Conservation (phyloP, 495 filamentous ascomycete species). For the Penicillium flavigenum region DNA sequence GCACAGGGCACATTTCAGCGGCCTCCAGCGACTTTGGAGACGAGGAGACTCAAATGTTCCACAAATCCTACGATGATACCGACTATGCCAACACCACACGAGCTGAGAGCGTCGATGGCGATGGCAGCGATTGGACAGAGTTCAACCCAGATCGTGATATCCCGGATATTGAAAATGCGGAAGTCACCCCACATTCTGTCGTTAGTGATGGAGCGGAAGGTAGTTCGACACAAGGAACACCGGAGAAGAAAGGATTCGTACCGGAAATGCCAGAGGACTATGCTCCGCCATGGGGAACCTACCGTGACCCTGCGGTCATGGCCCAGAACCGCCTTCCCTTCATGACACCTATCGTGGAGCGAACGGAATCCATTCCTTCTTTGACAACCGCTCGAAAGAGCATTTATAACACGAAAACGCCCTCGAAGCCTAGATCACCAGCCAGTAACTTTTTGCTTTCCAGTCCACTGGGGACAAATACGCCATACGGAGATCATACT, state of each 20-base stretch:
- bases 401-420: slow-evolving; percentile 69
- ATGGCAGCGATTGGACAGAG: slow-evolving; percentile 71
- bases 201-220: slow-evolving; percentile 26
- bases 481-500: slow-evolving; percentile 32
- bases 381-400: slow-evolving; percentile 55
- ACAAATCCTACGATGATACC: slow-evolving; percentile 42
- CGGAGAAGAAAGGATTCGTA: slow-evolving; percentile 52
- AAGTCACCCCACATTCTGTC: slow-evolving; percentile 33
- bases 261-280: slow-evolving; percentile 84
- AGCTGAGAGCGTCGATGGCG: slow-evolving; percentile 58
- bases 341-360: slow-evolving; percentile 98
- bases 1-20: slow-evolving; percentile 63
- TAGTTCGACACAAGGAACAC: slow-evolving; percentile 24
- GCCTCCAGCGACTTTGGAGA: slow-evolving; percentile 65
- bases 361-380: slow-evolving; percentile 78
- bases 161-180: slow-evolving; percentile 43
- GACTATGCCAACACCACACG: slow-evolving; percentile 47
- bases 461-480: slow-evolving; percentile 30
- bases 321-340: slow-evolving; percentile 89
- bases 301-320: slow-evolving; percentile 69
- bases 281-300: slow-evolving; percentile 68
- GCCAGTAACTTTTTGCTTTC: slow-evolving; percentile 33
- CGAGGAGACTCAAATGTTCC: slow-evolving; percentile 53
- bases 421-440: slow-evolving; percentile 53
- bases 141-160: slow-evolving; percentile 75